Base-by-base conservation (phyloP, 176 grass and related monocot species). In the Stipa capillata region DNA sequence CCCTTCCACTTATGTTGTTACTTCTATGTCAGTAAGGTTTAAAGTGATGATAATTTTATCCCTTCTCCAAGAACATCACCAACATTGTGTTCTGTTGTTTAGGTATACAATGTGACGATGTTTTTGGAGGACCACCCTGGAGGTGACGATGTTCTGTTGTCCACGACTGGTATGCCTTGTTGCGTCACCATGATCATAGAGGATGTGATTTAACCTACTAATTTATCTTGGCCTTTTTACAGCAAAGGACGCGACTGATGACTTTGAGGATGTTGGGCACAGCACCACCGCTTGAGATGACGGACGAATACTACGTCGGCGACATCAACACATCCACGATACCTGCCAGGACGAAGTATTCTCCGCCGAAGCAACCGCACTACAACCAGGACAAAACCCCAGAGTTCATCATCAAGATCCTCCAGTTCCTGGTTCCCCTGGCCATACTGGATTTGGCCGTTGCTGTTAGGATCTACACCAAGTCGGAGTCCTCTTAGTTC, bases 321-420 rank as follows among this genome's bases (percentile, higher is more conserved):
- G 69, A 94, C 24, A 72, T 89, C 8, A 86, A 97, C 18, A 0
- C 71, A 1, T 47, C 73, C 12, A 97, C 93, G 0, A 88, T 97
- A 51, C 93, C 93, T 10, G 31, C 69, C 16, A 90, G 67, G 69
- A 58, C 85, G 0, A 90, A 90, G 70, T 97, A 97, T 10, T 85
- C 81, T 4, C 85, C 90, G 18, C 93, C 93, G 3, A 97, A 97
- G 75, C 93, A 97, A 62, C 90, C 93, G 0, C 83, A 92, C 70
- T 97, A 97, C 69, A 90, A 97, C 75, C 87, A 90, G 75, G 93
- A 97, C 72, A 97, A 92, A 82, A 97, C 93, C 51, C 69, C 64
- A 0, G 87, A 97, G 29, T 97, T 97, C 74, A 50, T 97, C 4
- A 84, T 97, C 85, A 89, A n/a, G n/a, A n/a, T n/a, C n/a, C n/a